Base-by-base conservation (phyloP, 164 flowering plant species). In the Liquidambar formosana region DNA sequence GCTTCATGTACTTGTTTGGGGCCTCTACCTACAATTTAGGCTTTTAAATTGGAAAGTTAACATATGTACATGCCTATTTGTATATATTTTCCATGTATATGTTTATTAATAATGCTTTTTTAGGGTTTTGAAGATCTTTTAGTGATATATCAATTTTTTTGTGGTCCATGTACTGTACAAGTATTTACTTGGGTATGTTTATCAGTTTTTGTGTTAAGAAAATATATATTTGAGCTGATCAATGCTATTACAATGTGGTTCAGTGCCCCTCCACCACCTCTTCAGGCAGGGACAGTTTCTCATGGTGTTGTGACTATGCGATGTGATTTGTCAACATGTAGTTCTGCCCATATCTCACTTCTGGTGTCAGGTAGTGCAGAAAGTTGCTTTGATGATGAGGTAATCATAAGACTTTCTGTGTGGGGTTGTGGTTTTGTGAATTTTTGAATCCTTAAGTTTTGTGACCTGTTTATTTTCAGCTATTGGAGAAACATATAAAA, bases 231-330 rank as follows among this genome's bases (percentile, higher is more conserved):
- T 45, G 23, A 38, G 33, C 26, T 69, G 63, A 63, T 22, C 57
- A n/a, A 46, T 76, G 59, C 14, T 65, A 38, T 26, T 73, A 6
- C 58, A 65, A 41, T 76, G 49, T 75, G 68, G 63, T 71, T 59
- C 90, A 93, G 99, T 83, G 98, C 97, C 53, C 88, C 92, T 52
- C 97, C 97, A 27, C 98, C 99, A 4, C 98, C 97, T 48, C 97
- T 93, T 71, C 97, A 93, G 80, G 95, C 97, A 26, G 99, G 85
- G 66, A 71, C 97, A 53, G 84, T 95, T 82, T 89, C 97, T 59
- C 97, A 97, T 48, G 98, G 97, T 64, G 99, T 96, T 59, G 96
- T 96, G 73, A 96, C 99, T 61, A 96, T 96, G 99, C 78, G 94
- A 63, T 96, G 99, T 77, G 99, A 96, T 80, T 60, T 96, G n/a